These are phyloP conservation scores for Phytophthora pini DNA, from an alignment of 352 stramenopile genomes.

Conservation along the genomic window DNA sequence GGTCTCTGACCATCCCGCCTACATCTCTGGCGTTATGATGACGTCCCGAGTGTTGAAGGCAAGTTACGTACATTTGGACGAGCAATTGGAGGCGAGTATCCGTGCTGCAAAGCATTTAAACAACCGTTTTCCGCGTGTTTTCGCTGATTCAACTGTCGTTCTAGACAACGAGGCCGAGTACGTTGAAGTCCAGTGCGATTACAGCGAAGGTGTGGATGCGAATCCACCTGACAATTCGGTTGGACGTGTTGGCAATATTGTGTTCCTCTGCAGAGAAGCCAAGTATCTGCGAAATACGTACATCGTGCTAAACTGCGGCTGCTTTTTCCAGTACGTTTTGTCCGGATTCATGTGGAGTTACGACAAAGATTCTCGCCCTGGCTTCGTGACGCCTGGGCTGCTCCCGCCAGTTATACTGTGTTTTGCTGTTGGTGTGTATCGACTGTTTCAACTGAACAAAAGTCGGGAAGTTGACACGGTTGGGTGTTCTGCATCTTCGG, in stretches of 20 bases:
- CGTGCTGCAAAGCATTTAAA: conserved; percentile 3
- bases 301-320: conserved; percentile 5
- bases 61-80: not conserved
- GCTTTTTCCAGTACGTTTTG: conserved; percentile 6
- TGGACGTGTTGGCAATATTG: not conserved
- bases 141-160: not conserved
- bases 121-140: conserved; percentile 2
- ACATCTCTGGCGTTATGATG: conserved; percentile 8
- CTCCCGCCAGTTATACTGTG: conserved; percentile 13
- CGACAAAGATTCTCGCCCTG: conserved; percentile 3
- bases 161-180: not conserved
- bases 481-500: not conserved
- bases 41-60: conserved; percentile 6
- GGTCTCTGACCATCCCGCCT: conserved; percentile 4
- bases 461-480: not conserved
- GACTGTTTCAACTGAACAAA: conserved; percentile 7
- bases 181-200: not conserved
- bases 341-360: conserved; percentile 14
- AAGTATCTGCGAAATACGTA: not conserved
- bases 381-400: conserved; percentile 2
- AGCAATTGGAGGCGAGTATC: not conserved
- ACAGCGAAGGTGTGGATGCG: not conserved
- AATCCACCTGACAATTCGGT: not conserved
- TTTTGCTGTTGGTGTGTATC: conserved; percentile 4
- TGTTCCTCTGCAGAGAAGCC: conserved; percentile 2